Evolutionary conservation across 352 stramenopile genomes (phyloP), one percentile per base, ranked within the genome.

Genomic region (Phytophthora melonis): DNA sequence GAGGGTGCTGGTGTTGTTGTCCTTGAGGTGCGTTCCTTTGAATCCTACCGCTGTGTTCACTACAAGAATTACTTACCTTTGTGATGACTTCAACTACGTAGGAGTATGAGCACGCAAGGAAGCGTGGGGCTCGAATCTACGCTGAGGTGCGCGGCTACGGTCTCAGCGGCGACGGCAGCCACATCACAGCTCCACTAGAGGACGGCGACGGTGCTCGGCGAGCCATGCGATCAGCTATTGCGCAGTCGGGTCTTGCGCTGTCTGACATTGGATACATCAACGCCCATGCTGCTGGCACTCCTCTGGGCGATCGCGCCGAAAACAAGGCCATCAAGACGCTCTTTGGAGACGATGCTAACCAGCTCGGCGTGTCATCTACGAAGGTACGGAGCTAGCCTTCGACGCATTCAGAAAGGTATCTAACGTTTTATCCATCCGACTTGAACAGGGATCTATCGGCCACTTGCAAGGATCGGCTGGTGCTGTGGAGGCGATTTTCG

Each of bases 211-310:
- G 84, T 8, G 88, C 86, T 47, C 32, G 59, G 60, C 91, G 75
- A 61, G 95, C 95, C 8, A 99, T 99, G 97, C 55, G 81, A 41
- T 88, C 93, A 18, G 96, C 97, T 8, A 59, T 99, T 39, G 65
- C 75, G 43, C 83, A 95, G 67, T 89, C 92, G 1, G 83, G 81
- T 9, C 63, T 97, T 19, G 54, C 73, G 13, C 39, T 83, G 8
- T 88, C 92, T 18, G 86, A 97, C 36, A 91, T 99, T 21, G 95
- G 97, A 18, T 99, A 99, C 75, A 91, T 99, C 47, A 99, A 99
- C 68, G 95, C 97, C 3, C 98, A 99, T 74, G 97, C 97, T 1
- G 99, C 98, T 8, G 98, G 92, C 5, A 99, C 98, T 5, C 97
- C 96, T 1, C 86, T 98, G 11, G 98, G 98, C 3, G 98, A 99